Percentiles rank a stretch among this genome's conserved stretches.
Conservation (phyloP, 2,329 filamentous ascomycete species). For the Talaromyces sp. region DNA sequence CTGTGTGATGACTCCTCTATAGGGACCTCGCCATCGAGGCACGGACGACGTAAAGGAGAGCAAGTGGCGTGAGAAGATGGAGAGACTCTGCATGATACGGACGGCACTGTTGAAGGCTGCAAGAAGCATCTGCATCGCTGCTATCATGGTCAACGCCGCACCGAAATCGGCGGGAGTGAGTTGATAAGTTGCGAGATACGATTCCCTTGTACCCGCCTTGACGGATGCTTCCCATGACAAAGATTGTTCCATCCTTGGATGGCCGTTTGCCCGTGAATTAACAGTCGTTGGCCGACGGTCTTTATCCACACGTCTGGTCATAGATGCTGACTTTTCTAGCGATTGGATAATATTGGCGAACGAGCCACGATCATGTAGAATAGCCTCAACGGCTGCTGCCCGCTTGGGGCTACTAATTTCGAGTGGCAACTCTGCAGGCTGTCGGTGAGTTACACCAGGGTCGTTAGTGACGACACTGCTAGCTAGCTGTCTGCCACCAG, state of each 20-base stretch:
- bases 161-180: background rate
- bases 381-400: background rate
- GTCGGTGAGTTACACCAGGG: background rate
- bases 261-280: background rate
- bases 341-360: background rate
- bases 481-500: background rate
- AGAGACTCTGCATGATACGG: background rate
- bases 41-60: background rate
- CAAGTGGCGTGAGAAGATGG: background rate
- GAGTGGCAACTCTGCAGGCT: background rate
- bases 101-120: background rate
- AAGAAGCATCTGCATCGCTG: background rate
- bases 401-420: background rate
- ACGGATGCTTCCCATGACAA: background rate
- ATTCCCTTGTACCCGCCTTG: background rate
- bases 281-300: background rate
- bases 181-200: background rate
- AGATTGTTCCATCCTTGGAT: background rate
- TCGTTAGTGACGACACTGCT: background rate
- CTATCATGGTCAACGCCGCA: background rate
- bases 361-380: background rate
- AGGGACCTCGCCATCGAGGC: background rate
- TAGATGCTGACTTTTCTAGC: background rate
- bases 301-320: background rate
- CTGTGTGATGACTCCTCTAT: background rate